phyloP scores from a whole-genome alignment of 2,329 filamentous ascomycete species.

The Aspergillus fijiensis region DNA sequence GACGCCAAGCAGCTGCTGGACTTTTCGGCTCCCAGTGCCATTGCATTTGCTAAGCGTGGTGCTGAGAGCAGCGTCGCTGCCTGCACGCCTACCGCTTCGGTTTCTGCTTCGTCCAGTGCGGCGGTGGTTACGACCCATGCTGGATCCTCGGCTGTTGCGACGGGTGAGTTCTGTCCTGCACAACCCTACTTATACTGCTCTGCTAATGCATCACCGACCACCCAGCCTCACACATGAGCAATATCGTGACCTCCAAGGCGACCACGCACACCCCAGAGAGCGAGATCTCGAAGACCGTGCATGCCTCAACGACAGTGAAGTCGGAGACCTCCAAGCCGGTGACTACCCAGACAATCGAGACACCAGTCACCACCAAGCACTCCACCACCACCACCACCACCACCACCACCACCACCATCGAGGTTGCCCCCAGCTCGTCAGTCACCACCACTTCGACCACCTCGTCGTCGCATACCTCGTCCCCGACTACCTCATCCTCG shows the following conservation, averaged over 20 bases:
- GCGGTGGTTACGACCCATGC: background rate
- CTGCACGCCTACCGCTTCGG: background rate
- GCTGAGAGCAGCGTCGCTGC: background rate
- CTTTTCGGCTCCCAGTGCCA: background rate
- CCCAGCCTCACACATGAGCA: background rate
- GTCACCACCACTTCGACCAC: background rate
- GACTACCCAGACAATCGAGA: background rate
- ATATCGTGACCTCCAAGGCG: background rate
- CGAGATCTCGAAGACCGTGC: background rate
- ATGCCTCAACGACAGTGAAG: background rate
- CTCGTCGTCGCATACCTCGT: background rate
- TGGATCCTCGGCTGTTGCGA: background rate
- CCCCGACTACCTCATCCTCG: background rate
- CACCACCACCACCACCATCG: background rate
- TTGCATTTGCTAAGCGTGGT: slow-evolving; percentile 1
- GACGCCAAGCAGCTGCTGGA: slow-evolving; percentile 1
- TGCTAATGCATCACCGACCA: background rate
- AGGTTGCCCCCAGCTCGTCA: background rate
- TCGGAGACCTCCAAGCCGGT: background rate
- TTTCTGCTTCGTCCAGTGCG: background rate
- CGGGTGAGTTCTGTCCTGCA: background rate
- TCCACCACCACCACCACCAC: background rate
- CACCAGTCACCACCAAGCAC: background rate
- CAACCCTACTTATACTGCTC: background rate
- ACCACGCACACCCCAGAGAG: background rate